Evolutionary conservation across 257 asterid genomes (phyloP), one percentile per base, ranked within the genome.

Genomic region (Salvia hispanica): DNA sequence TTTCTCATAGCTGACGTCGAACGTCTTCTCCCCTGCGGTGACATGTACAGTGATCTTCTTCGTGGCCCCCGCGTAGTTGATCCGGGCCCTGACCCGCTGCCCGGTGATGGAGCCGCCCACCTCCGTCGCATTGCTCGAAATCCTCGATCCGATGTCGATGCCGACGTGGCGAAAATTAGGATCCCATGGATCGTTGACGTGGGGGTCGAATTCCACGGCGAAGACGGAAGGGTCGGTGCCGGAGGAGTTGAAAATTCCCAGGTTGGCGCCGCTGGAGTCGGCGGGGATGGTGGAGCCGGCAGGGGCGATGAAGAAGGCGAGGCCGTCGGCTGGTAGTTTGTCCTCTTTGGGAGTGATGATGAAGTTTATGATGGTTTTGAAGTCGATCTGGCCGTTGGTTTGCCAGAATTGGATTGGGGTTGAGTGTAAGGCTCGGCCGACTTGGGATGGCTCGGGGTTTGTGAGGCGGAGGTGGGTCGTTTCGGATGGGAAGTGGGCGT

Each of bases 191-290:
- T 2, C 0, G 36, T 64, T 64, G 4, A 14, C 36, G 34, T 33
- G 34, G 47, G 4, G 1, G 70, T 64, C 70, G 70, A 64, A 64
- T 9, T 64, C 70, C 3, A 64, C 59, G 5, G 59, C 70, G 7
- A 64, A 64, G 12, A 64, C 0, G 48, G 33, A 16, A 36, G 59
- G 2, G 0, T 5, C 16, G 2, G 14, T 9, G 10, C 5, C n/a
- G 1, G 15, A 9, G 0, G 28, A 6, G 4, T 9, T 4, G 36
- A n/a, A 64, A 16, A 64, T 34, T 33, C 70, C 70, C 18, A 64
- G 33, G 14, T 4, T 53, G 6, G 54, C 63, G 6, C 72, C 71
- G 8, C 0, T 0, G 13, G 36, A 43, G 1, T 21, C 48, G 40
- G 9, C 3, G n/a, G 53, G 40, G 14, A 0, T 5, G 55, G 62